phyloP scores from a whole-genome alignment of 768 basidiomycete species.

The Mycena pura region DNA sequence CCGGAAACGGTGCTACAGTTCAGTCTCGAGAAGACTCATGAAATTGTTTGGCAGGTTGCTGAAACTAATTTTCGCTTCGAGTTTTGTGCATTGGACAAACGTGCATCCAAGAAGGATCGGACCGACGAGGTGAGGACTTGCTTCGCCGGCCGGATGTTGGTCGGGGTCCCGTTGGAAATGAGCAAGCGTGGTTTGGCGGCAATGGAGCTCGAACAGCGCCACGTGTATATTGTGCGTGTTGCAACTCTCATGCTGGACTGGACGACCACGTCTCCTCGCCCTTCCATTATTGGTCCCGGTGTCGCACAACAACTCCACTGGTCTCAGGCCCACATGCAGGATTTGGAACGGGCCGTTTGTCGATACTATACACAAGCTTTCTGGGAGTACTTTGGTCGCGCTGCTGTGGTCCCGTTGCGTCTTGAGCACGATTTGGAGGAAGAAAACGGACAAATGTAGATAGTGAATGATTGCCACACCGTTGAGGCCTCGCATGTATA shows the following conservation, averaged over 20 bases:
- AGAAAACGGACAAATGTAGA: not conserved
- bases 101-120: not conserved
- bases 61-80: not conserved
- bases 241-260: not conserved
- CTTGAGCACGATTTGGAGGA: not conserved
- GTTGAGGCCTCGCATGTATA: not conserved
- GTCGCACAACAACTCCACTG: not conserved
- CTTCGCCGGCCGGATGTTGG: not conserved
- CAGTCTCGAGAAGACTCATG: not conserved
- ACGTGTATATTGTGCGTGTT: not conserved
- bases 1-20: not conserved
- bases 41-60: not conserved
- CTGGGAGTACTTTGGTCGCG: not conserved
- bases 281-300: not conserved
- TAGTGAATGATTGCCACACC: no score
- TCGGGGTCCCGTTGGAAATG: not conserved
- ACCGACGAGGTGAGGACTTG: not conserved
- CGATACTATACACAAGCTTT: not conserved
- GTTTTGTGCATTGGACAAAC: not conserved
- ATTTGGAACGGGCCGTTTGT: not conserved
- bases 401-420: not conserved
- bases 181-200: not conserved
- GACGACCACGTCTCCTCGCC: not conserved
- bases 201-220: not conserved
- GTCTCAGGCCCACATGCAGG: not conserved